These are phyloP conservation scores for Hyphochytrium catenoides DNA, from an alignment of 352 stramenopile species.

Conservation along the genomic window DNA sequence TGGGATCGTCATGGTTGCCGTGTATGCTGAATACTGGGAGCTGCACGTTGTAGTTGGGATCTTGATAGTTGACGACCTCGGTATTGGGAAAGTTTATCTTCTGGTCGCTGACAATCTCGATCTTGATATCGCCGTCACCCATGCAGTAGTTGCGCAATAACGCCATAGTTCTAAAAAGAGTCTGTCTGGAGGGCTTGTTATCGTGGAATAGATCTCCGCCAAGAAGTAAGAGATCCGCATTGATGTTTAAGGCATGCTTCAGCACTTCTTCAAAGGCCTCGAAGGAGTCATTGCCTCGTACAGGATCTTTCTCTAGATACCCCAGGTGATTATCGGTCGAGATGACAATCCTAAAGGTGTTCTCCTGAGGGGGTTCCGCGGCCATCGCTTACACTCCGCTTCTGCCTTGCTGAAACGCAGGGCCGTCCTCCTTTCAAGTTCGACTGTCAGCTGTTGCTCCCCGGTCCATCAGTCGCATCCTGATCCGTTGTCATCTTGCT, in stretches of 20 bases:
- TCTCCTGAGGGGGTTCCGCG: too few relatives aligned
- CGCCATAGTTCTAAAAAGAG: slow-evolving; percentile 88
- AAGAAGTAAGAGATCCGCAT: slow-evolving; percentile 77
- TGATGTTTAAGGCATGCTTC: slow-evolving; percentile 23
- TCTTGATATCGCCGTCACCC: slow-evolving; percentile 48
- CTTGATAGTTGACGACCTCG: slow-evolving; percentile 86
- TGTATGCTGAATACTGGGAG: slow-evolving; percentile 96
- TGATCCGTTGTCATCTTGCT: too few relatives aligned
- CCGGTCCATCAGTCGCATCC: too few relatives aligned
- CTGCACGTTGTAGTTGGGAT: slow-evolving; percentile 78
- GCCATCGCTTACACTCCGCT: too few relatives aligned
- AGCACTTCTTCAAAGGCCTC: slow-evolving; percentile 65
- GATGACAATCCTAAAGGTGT: slow-evolving; percentile 71
- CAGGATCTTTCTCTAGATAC: slow-evolving; percentile 82
- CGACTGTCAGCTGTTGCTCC: too few relatives aligned
- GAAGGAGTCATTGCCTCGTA: slow-evolving; percentile 79
- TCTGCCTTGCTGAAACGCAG: too few relatives aligned
- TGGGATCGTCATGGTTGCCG: slow-evolving; percentile 98
- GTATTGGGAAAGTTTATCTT: slow-evolving; percentile 68
- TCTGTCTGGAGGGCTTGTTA: slow-evolving; percentile 89
- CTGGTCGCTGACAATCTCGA: slow-evolving; percentile 71
- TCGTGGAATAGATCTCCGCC: slow-evolving; percentile 97
- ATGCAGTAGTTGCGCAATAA: slow-evolving; percentile 86
- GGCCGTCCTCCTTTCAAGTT: too few relatives aligned
- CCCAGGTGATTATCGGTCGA: slow-evolving; percentile 98